Evolutionary conservation across 805 yeast species (phyloP), one percentile per base, ranked within the genome.

Genomic region (Kodamaea laetipori): DNA sequence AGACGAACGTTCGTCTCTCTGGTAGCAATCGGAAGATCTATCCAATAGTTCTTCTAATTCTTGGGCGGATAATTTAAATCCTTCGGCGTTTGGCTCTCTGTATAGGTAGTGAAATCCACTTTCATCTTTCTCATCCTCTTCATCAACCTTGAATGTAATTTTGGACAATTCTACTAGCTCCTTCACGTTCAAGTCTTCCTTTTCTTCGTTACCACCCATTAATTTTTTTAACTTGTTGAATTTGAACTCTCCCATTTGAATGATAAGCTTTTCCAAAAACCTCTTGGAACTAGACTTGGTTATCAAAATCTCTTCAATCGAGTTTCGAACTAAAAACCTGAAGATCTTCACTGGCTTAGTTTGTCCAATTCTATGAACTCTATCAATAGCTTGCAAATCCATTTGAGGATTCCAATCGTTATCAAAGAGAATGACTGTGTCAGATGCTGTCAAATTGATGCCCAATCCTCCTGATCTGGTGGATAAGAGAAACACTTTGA

Each of bases 401-500:
- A 89, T 95, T 58, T 92, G 97, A 0, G 98, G 99, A 56, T 92
- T 92, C 96, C 97, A 92, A 58, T 92, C 99, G 44, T 89, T 85
- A 57, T 92, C 99, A 58, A 88, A 90, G 8, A 92, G 55, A 3
- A 92, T 78, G 1, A 94, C 98, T 1, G 95, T 83, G 51, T 94
- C 97, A 0, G 98, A 96, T 0, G 84, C 81, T 0, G 84, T 78
- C 43, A 92, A 69, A 57, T 92, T 92, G 33, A 92, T 80, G 4
- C 99, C 99, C 24, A 92, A 74, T 0, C 98, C 98, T 7, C 97
- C 99, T 0, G 98, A 92, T 49, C 98, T 73, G 0, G 99, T 94
- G 10, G 95, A 85, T 10, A 94, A 70, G 40, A 94, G 62, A 51
- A 92, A 92, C 1, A 90, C 73, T 32, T 60, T 19, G 57, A 59